phyloP scores from a whole-genome alignment of 2,329 filamentous ascomycete genomes.

The Colletotrichum sp. region DNA sequence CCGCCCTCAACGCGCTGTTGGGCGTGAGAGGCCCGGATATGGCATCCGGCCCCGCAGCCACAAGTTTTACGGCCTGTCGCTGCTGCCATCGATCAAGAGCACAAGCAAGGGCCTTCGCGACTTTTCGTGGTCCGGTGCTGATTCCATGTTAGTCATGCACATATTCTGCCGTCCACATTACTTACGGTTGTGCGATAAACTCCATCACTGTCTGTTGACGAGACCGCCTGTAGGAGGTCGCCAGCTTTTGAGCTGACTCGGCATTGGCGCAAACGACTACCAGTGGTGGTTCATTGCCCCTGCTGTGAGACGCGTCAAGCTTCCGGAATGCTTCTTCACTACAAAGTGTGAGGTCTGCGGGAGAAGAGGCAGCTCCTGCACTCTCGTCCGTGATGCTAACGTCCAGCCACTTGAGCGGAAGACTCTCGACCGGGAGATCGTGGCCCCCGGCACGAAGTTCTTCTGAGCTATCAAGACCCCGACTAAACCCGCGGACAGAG shows the following conservation, averaged over 20 bases:
- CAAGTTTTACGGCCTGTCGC: background rate
- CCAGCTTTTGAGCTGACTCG: slow-evolving; percentile 19
- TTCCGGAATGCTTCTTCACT: slow-evolving; percentile 28
- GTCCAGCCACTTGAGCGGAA: slow-evolving; percentile 35
- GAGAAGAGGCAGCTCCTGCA: background rate
- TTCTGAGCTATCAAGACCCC: slow-evolving; percentile 25
- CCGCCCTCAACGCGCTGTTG: background rate
- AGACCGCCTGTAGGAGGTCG: slow-evolving; percentile 4
- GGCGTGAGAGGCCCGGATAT: background rate
- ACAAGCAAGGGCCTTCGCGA: slow-evolving; percentile 21
- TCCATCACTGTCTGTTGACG: slow-evolving; percentile 19
- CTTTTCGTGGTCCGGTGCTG: slow-evolving; percentile 23
- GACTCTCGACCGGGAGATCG: slow-evolving; percentile 23
- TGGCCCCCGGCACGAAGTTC: slow-evolving; percentile 26
- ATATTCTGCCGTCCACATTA: background rate
- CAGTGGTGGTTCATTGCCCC: slow-evolving; percentile 19
- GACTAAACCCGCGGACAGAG: slow-evolving; percentile 14
- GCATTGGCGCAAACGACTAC: slow-evolving; percentile 25
- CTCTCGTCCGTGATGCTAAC: slow-evolving; percentile 28
- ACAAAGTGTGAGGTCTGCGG: slow-evolving; percentile 30
- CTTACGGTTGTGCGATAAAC: slow-evolving; percentile 26
- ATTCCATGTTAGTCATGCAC: background rate
- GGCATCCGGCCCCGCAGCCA: background rate
- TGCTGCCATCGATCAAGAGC: slow-evolving; percentile 21
- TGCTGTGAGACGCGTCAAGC: slow-evolving; percentile 14